Conservation (phyloP, 2,329 filamentous ascomycete genomes). For the Thielaviopsis punctulata region DNA sequence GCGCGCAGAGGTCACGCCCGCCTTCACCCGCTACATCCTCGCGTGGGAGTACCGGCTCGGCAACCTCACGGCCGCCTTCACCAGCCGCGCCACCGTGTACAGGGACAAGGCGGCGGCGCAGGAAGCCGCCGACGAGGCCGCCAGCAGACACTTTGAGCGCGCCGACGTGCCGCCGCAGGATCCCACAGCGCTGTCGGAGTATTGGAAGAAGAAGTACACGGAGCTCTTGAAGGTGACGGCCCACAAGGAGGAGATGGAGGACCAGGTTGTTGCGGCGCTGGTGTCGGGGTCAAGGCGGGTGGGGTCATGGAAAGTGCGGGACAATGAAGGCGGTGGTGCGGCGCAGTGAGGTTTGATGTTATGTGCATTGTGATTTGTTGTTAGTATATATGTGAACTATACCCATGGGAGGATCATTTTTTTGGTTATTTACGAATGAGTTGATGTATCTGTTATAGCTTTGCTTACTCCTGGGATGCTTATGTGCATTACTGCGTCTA, state of each 20-base stretch:
- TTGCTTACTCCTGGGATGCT: too few relatives aligned
- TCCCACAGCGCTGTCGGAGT: neutral
- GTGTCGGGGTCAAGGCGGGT: neutral
- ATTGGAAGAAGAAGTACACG: conserved; percentile 10
- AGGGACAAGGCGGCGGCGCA: neutral
- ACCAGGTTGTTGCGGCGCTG: neutral
- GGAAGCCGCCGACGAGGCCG: neutral
- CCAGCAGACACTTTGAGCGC: neutral
- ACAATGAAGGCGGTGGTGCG: too few relatives aligned
- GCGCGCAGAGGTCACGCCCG: conserved; percentile 3
- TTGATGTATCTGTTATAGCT: too few relatives aligned
- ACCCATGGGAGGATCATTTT: neutral
- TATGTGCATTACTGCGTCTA: too few relatives aligned
- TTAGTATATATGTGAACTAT: neutral
- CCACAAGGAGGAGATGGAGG: conserved; percentile 3
- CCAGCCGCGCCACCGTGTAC: conserved; percentile 7
- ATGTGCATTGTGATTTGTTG: neutral
- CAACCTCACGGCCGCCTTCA: conserved; percentile 4
- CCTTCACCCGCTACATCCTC: conserved; percentile 7
- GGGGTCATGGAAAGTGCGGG: neutral
- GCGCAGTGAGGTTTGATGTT: neutral
- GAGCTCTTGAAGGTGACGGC: conserved; percentile 4
- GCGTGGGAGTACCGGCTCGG: conserved; percentile 11
- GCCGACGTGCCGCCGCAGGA: conserved; percentile 3
- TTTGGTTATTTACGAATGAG: neutral